Evolutionary conservation across 768 basidiomycete species (phyloP).

Genomic region (Tylopilus vinaceipallidus): DNA sequence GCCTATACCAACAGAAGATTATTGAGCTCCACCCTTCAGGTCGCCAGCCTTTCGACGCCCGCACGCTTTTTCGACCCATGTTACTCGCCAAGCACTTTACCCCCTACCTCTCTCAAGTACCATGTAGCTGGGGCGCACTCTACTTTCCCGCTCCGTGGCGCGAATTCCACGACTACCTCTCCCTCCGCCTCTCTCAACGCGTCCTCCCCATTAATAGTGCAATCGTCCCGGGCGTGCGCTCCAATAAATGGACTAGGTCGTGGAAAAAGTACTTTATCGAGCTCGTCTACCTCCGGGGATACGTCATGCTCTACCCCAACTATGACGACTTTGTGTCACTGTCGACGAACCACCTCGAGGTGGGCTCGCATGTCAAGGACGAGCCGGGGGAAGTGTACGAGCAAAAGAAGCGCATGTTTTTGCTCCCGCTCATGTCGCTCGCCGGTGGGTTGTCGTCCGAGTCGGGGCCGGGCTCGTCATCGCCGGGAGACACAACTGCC

Average conservation of each 20-base stretch:
- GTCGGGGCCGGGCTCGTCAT: background rate
- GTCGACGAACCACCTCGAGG: slow-evolving; percentile 89
- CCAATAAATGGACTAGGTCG: slow-evolving; percentile 75
- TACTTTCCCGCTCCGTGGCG: slow-evolving; percentile 91
- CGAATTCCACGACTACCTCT: slow-evolving; percentile 79
- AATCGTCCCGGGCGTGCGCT: slow-evolving; percentile 74
- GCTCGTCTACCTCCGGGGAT: slow-evolving; percentile 75
- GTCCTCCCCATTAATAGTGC: slow-evolving; percentile 31
- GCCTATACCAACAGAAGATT: slow-evolving; percentile 84
- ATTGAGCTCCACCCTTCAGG: slow-evolving; percentile 70
- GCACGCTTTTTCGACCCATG: slow-evolving; percentile 46
- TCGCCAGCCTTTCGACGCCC: slow-evolving; percentile 66
- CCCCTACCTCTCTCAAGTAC: slow-evolving; percentile 83
- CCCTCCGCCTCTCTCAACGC: slow-evolving; percentile 61
- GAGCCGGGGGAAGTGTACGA: slow-evolving; percentile 43
- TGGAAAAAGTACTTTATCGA: slow-evolving; percentile 94
- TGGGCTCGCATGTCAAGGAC: slow-evolving; percentile 74
- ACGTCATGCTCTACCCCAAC: slow-evolving; percentile 90
- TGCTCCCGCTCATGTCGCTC: slow-evolving; percentile 64
- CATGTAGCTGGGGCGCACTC: slow-evolving; percentile 89
- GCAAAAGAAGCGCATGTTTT: slow-evolving; percentile 63
- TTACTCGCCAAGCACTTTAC: slow-evolving; percentile 45
- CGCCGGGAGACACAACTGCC: slow-evolving; percentile 1
- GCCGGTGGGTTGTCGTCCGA: slow-evolving; percentile 11
- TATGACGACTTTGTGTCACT: slow-evolving; percentile 67